A percentile compares a stretch with the other conserved stretches of the same genome.
Evolutionary conservation across 1,139 yeast species (phyloP).

Genomic region (Taphrina flavorubra): DNA sequence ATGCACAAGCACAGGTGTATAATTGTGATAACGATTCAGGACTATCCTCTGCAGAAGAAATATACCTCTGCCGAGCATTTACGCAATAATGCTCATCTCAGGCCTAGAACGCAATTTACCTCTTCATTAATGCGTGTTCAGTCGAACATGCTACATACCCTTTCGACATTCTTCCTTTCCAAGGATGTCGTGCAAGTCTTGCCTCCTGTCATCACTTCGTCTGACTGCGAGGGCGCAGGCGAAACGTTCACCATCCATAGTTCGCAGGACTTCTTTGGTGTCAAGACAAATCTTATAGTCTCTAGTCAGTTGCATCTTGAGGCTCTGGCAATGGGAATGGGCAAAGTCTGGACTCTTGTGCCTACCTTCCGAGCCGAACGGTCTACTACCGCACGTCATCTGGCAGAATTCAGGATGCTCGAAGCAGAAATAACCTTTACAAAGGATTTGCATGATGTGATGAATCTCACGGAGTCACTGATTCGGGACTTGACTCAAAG

Average conservation of each 20-base stretch:
- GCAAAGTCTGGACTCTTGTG: conserved; percentile 83
- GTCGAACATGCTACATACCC: conserved; percentile 64
- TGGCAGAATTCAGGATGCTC: conserved; percentile 97
- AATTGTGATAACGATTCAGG: conserved; percentile 52
- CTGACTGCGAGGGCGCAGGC: conserved; percentile 99
- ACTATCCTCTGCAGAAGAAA: conserved; percentile 86
- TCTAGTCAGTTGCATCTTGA: conserved; percentile 93
- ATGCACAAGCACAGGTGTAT: neutral
- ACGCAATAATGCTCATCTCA: conserved; percentile 66
- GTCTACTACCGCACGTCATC: conserved; percentile 87
- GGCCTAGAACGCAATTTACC: conserved; percentile 73
- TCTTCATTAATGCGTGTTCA: conserved; percentile 74
- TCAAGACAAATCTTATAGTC: conserved; percentile 75
- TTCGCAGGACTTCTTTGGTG: conserved; percentile 62
- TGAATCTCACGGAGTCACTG: conserved; percentile 72
- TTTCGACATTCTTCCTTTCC: conserved; percentile 62
- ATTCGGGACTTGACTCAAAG: conserved; percentile 58
- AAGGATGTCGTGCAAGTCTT: conserved; percentile 70
- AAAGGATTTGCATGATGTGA: conserved; percentile 63
- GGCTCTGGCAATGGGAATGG: conserved; percentile 72
- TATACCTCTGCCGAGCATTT: conserved; percentile 68
- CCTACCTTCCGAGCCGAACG: conserved; percentile 96
- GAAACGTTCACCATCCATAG: conserved; percentile 70
- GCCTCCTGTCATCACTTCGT: conserved; percentile 84
- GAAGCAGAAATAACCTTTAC: conserved; percentile 87